Evolutionary conservation across 2,329 filamentous ascomycete genomes (phyloP).

Genomic region (Hirsutella minnesotensis): DNA sequence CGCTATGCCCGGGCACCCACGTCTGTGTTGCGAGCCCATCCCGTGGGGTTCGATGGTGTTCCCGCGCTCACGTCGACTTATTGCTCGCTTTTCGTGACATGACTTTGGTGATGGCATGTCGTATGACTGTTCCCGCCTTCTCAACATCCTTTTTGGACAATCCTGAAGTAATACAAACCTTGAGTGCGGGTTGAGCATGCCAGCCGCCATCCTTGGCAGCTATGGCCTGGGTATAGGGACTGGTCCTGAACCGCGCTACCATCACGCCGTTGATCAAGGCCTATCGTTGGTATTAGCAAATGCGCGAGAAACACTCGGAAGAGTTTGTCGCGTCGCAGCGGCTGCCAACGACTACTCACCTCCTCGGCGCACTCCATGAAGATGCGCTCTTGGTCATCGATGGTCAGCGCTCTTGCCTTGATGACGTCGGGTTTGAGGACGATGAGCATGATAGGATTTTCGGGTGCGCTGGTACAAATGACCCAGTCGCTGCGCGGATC

Average conservation of each 20-base stretch:
- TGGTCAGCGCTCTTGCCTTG: constrained; percentile 51
- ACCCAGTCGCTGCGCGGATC: constrained; percentile 94
- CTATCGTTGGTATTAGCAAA: constrained; percentile 29
- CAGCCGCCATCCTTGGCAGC: constrained; percentile 59
- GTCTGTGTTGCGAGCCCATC: too few relatives aligned
- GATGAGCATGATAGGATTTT: constrained; percentile 82
- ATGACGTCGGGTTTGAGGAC: constrained; percentile 76
- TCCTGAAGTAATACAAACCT: constrained; percentile 80
- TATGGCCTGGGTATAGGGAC: constrained; percentile 52
- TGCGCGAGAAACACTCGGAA: neutral
- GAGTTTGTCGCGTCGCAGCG: too few relatives aligned
- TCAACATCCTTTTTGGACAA: constrained; percentile 91
- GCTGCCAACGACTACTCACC: constrained; percentile 40
- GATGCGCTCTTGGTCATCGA: constrained; percentile 71
- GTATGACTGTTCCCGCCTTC: constrained; percentile 77
- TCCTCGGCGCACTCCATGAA: constrained; percentile 93
- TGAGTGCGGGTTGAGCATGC: constrained; percentile 68
- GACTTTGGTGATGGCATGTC: constrained; percentile 90
- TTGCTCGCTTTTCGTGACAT: constrained; percentile 52
- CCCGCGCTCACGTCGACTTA: constrained; percentile 12
- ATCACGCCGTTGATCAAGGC: constrained; percentile 77
- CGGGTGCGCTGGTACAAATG: constrained; percentile 61
- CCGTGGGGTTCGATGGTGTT: too few relatives aligned
- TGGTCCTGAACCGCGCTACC: constrained; percentile 74
- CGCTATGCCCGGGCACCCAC: too few relatives aligned